A percentile compares a stretch with the other conserved stretches of the same genome.
These are phyloP conservation scores for Saccharum hybrid DNA, from an alignment of 202 grass and related monocot species.

Conservation along the genomic window DNA sequence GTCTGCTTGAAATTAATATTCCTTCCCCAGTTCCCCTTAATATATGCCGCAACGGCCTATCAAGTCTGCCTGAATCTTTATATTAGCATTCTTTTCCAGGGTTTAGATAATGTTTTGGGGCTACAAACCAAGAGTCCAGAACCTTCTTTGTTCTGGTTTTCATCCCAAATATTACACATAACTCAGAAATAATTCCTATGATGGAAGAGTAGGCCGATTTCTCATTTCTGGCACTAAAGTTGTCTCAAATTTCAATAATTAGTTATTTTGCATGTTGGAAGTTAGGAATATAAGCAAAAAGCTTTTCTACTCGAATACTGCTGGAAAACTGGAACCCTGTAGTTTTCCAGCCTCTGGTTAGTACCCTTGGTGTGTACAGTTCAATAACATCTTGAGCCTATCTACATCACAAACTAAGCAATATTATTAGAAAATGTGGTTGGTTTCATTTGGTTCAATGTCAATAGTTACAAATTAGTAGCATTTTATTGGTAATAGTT, in stretches of 20 bases:
- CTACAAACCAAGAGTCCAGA: background rate
- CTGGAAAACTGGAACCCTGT: background rate
- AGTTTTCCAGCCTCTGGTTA: background rate
- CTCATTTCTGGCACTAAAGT: background rate
- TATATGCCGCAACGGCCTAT: background rate
- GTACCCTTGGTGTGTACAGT: background rate
- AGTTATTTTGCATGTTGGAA: background rate
- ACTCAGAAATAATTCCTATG: background rate
- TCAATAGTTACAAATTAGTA: no score
- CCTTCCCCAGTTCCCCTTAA: constrained; percentile 9
- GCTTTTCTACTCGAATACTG: background rate
- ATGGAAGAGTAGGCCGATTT: background rate
- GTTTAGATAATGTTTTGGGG: background rate
- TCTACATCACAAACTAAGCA: background rate
- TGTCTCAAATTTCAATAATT: background rate
- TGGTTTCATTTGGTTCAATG: no score
- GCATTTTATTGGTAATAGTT: no score
- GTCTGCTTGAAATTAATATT: constrained; percentile 28
- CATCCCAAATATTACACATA: background rate
- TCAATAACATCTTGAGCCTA: background rate
- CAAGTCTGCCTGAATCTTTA: background rate
- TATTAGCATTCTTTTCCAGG: constrained; percentile 7
- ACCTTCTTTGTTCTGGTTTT: background rate
- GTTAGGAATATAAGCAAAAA: background rate
- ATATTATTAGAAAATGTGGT: no score